Conservation (phyloP, 192 early-diverging fungal species). For the Rhizophagus prolifer region DNA sequence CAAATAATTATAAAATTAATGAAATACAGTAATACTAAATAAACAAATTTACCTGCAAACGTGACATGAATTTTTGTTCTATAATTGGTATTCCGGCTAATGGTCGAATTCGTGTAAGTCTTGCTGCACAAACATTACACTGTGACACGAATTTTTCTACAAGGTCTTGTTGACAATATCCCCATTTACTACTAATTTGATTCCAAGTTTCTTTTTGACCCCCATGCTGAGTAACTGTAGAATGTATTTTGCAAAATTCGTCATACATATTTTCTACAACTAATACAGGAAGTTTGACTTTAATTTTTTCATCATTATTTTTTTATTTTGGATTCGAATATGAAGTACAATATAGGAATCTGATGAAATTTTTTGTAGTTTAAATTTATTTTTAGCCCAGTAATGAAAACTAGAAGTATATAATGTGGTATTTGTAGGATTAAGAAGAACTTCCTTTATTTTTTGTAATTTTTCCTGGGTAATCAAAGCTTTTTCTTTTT, state of each 20-base stretch:
- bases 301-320: neutral
- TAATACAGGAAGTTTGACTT: neutral
- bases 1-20: too few species aligned
- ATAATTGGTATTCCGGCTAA: too few species aligned
- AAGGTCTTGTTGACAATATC: neutral
- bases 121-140: neutral
- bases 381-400: neutral
- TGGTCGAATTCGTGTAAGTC: too few species aligned
- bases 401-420: neutral
- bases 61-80: too few species aligned
- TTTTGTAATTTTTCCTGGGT: neutral
- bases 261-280: neutral
- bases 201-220: neutral
- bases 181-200: neutral
- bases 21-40: too few species aligned
- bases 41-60: too few species aligned
- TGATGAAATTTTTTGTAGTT: neutral
- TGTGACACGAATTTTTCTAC: too few species aligned
- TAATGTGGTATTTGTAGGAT: neutral
- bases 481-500: neutral
- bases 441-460: slow-evolving; percentile 1
- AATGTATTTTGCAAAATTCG: slow-evolving; percentile 1
- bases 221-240: neutral
- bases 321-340: neutral
- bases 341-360: neutral